These are phyloP conservation scores for Nitzschia putrida DNA, from an alignment of 108 stramenopile species.

Conservation along the genomic window DNA sequence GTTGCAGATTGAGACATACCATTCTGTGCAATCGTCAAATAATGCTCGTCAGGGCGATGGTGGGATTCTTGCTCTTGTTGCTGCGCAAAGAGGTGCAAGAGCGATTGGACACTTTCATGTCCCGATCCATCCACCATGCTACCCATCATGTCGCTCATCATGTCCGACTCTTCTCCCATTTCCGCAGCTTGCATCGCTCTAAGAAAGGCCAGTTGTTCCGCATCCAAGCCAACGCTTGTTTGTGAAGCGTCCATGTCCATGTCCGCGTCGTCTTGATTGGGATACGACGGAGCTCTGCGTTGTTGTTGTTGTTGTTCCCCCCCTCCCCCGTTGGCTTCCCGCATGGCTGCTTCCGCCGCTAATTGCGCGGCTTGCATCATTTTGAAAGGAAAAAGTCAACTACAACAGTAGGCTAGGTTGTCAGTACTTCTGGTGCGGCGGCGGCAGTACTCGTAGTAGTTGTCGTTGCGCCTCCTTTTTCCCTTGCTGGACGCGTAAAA, in stretches of 20 bases:
- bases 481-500: too few species aligned
- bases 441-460: too few species aligned
- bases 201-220: constrained; percentile 19
- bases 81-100: constrained; percentile 27
- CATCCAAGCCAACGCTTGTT: constrained; percentile 7
- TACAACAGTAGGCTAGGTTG: too few species aligned
- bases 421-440: too few species aligned
- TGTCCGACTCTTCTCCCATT: constrained; percentile 14
- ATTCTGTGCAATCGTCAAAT: constrained; percentile 84
- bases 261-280: constrained; percentile 5
- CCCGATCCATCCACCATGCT: neutral
- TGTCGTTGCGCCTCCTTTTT: too few species aligned
- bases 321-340: constrained; percentile 22
- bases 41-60: constrained; percentile 68
- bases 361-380: constrained; percentile 64
- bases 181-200: constrained; percentile 29
- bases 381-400: constrained; percentile 2
- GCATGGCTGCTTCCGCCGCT: constrained; percentile 56
- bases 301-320: constrained; percentile 5
- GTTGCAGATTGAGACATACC: constrained; percentile 46
- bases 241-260: constrained; percentile 25
- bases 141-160: constrained; percentile 32
- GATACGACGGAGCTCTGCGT: neutral
- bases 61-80: constrained; percentile 36
- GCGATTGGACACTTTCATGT: constrained; percentile 31